phyloP scores from a whole-genome alignment of 768 basidiomycete genomes.

The Tylopilus felleus region DNA sequence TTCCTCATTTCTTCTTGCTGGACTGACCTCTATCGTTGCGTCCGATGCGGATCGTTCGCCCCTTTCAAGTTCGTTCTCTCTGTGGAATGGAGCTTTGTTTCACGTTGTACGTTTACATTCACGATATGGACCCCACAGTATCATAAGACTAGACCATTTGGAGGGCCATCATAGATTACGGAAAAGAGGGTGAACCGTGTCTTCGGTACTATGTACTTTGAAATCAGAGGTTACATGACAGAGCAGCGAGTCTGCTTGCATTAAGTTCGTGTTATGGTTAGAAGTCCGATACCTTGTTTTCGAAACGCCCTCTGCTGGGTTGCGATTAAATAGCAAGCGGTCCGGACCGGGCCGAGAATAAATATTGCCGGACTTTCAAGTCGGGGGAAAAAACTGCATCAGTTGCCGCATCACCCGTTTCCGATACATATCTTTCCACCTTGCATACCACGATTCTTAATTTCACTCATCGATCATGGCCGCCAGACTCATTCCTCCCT shows the following conservation, averaged over 20 bases:
- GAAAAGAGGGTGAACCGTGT: background rate
- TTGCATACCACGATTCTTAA: background rate
- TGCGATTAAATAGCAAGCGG: too few species aligned
- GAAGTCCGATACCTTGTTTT: too few species aligned
- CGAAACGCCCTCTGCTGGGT: too few species aligned
- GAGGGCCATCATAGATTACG: background rate
- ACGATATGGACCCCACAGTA: background rate
- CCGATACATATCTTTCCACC: background rate
- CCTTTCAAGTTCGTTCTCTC: background rate
- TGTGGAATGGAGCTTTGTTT: background rate
- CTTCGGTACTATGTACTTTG: too few species aligned
- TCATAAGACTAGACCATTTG: background rate
- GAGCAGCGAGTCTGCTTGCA: too few species aligned
- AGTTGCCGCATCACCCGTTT: background rate
- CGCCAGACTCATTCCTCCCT: constrained; percentile 25
- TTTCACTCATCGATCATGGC: background rate
- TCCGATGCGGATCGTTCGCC: background rate
- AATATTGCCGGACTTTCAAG: background rate
- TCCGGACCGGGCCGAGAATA: too few species aligned
- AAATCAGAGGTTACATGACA: too few species aligned
- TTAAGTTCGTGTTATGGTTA: too few species aligned
- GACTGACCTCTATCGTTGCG: background rate
- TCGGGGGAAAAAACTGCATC: background rate
- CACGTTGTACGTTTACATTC: background rate
- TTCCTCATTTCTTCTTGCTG: background rate